These are phyloP conservation scores for Talaromyces atroroseus DNA, from an alignment of 2,329 filamentous ascomycete species.

Conservation along the genomic window DNA sequence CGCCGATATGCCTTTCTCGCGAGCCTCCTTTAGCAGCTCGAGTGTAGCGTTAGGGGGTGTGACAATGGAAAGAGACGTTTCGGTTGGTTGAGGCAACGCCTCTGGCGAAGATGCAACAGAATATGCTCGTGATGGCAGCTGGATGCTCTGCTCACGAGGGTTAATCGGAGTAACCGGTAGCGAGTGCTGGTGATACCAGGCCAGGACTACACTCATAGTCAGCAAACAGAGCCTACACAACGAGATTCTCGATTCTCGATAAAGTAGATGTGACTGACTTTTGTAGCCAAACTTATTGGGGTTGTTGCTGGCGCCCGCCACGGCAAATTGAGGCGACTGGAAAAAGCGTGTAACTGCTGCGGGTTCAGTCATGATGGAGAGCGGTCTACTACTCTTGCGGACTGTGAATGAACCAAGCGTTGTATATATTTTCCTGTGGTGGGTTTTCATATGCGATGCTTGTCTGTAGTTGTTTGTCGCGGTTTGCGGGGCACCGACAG, in stretches of 20 bases:
- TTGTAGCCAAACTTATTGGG: constrained; percentile 82
- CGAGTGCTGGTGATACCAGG: constrained; percentile 75
- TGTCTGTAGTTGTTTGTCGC: neutral
- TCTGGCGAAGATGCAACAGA: constrained; percentile 61
- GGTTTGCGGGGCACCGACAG: neutral
- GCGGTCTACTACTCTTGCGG: neutral
- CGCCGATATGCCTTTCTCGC: constrained; percentile 63
- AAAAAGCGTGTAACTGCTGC: constrained; percentile 76
- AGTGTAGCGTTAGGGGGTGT: constrained; percentile 77
- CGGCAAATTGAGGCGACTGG: constrained; percentile 71
- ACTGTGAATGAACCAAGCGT: neutral
- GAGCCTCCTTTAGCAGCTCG: constrained; percentile 70
- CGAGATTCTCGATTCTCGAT: neutral
- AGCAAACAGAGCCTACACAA: constrained; percentile 3
- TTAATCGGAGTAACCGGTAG: constrained; percentile 81
- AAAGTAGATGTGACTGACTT: constrained; percentile 47
- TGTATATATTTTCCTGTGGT: neutral
- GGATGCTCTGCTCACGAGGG: constrained; percentile 61
- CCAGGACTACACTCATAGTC: constrained; percentile 59
- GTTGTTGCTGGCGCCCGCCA: constrained; percentile 84
- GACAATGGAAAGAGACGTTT: constrained; percentile 78
- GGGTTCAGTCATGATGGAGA: constrained; percentile 21
- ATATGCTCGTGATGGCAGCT: constrained; percentile 55
- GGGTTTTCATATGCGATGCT: neutral
- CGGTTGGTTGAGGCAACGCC: constrained; percentile 58